Conservation (phyloP, 306 rosid genomes). For the Luffa aegyptiaca region DNA sequence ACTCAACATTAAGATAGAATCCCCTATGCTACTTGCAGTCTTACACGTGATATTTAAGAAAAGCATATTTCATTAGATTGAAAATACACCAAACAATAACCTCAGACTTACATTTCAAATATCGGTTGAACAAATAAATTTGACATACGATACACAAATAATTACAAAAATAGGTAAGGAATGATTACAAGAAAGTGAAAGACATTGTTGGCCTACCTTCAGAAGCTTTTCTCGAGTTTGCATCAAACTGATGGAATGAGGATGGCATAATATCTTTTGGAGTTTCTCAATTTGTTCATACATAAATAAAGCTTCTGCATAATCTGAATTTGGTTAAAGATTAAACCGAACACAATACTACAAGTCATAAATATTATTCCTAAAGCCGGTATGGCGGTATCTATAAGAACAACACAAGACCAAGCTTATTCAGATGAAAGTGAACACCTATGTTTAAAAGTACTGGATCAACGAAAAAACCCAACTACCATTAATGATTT, state of each 20-base stretch:
- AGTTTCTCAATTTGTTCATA: conserved; percentile 48
- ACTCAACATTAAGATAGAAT: not conserved
- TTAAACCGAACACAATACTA: not conserved
- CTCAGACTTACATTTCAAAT: not conserved
- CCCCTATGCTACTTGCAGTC: not conserved
- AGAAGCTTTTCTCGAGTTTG: conserved; percentile 75
- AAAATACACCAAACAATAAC: not conserved
- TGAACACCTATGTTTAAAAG: not conserved
- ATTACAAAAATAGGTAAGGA: not conserved
- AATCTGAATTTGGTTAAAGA: conserved; percentile 55
- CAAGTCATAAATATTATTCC: not conserved
- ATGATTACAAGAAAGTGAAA: not conserved
- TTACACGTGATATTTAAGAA: not conserved
- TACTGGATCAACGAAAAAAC: not conserved
- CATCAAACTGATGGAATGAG: conserved; percentile 54
- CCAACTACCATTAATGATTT: not conserved
- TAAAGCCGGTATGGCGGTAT: not conserved
- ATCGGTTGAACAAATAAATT: not conserved
- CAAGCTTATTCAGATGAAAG: not conserved
- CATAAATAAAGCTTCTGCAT: conserved; percentile 36
- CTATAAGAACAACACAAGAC: not conserved
- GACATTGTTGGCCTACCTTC: conserved; percentile 32
- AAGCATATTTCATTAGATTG: not conserved
- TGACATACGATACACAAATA: not conserved
- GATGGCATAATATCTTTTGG: conserved; percentile 56